These are phyloP conservation scores for Galerina sulciceps DNA, from an alignment of 768 basidiomycete species.

Conservation along the genomic window DNA sequence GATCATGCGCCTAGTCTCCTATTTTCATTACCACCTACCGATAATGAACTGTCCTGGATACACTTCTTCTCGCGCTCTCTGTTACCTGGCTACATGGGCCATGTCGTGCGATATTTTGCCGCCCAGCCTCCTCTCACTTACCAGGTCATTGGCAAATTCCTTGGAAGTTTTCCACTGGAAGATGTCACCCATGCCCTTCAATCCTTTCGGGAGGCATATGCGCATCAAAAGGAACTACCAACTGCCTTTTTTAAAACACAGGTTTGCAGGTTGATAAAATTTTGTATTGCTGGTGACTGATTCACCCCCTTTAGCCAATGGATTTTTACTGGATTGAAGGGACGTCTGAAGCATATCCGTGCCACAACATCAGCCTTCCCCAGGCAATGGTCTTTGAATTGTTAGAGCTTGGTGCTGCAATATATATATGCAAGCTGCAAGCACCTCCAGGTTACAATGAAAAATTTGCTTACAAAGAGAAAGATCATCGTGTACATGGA, in stretches of 20 bases:
- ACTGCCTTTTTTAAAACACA: conserved; percentile 42
- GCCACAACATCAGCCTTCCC: conserved; percentile 23
- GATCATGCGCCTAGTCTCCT: conserved; percentile 41
- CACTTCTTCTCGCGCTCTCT: conserved; percentile 43
- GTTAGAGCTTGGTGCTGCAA: conserved; percentile 43
- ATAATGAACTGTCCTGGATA: conserved; percentile 20
- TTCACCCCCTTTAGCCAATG: conserved; percentile 48
- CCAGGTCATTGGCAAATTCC: conserved; percentile 14
- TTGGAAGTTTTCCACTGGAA: conserved; percentile 21
- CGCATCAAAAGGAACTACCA: conserved; percentile 30
- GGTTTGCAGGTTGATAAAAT: conserved; percentile 32
- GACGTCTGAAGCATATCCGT: conserved; percentile 29
- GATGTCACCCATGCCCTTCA: conserved; percentile 12
- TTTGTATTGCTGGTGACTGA: not conserved
- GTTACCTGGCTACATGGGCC: conserved; percentile 31
- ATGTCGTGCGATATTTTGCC: conserved; percentile 33
- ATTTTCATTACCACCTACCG: conserved; percentile 17
- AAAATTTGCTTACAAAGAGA: conserved; percentile 3
- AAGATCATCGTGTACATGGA: conserved; percentile 6
- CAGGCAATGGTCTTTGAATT: conserved; percentile 44
- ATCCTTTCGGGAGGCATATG: conserved; percentile 10
- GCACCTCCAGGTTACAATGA: not conserved
- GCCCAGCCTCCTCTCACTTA: not conserved
- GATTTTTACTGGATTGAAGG: conserved; percentile 51
- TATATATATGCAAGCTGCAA: conserved; percentile 40